phyloP scores from a whole-genome alignment of 23 red algal genomes.

The Gracilaria domingensis region DNA sequence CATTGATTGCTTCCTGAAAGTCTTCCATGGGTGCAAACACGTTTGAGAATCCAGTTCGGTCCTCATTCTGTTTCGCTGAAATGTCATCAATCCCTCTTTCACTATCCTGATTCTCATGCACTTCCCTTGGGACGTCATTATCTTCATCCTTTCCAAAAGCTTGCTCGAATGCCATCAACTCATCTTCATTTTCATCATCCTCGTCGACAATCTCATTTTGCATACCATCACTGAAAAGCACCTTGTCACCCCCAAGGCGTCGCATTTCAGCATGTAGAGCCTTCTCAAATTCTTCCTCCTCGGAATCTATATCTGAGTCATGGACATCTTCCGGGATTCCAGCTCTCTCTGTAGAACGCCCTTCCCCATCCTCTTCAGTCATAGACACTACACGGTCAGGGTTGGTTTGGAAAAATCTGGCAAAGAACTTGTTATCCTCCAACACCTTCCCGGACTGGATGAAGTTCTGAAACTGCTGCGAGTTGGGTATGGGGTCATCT shows the following conservation, averaged over 20 bases:
- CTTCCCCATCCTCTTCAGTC: not conserved
- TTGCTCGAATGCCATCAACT: conserved; percentile 58
- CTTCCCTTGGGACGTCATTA: not conserved
- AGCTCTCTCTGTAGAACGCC: not conserved
- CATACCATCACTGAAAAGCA: conserved; percentile 8
- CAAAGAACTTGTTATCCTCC: conserved; percentile 79
- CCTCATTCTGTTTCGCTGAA: not conserved
- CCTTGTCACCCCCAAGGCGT: conserved; percentile 43
- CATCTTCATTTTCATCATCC: conserved; percentile 66
- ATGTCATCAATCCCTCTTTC: not conserved
- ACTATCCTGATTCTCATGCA: not conserved
- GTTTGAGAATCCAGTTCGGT: not conserved
- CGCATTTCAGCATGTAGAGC: conserved; percentile 66
- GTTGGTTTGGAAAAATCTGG: conserved; percentile 56
- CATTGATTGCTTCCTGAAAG: conserved; percentile 4
- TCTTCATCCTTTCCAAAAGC: conserved; percentile 39
- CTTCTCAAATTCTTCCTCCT: conserved; percentile 72
- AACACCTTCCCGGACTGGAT: conserved; percentile 33
- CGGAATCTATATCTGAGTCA: conserved; percentile 51
- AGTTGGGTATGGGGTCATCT: conserved; percentile 47
- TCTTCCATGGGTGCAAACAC: conserved; percentile 23
- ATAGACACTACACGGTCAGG: conserved; percentile 10
- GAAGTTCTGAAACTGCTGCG: conserved; percentile 53
- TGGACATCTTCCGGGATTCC: not conserved
- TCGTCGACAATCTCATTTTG: conserved; percentile 17